Conservation (phyloP, 257 asterid species). For the Solanum pimpinellifolium region DNA sequence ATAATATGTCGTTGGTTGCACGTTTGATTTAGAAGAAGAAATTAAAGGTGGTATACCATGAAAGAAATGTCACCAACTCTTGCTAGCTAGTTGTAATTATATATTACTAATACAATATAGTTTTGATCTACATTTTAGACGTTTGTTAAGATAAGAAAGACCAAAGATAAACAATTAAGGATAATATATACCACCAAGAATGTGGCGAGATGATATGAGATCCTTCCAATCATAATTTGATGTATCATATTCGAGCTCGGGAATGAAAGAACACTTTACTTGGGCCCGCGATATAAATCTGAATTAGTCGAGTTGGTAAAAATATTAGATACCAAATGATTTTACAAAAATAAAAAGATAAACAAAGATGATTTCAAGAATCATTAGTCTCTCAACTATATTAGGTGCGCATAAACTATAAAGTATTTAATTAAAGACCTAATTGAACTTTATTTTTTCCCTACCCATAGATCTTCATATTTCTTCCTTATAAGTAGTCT, state of each 20-base stretch:
- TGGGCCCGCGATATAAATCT: background rate
- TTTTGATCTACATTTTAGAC: background rate
- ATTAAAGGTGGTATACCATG: constrained; percentile 24
- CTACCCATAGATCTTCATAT: too few species aligned
- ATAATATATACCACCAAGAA: background rate
- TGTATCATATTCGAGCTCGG: background rate
- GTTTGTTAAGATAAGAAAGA: background rate
- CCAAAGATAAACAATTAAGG: background rate
- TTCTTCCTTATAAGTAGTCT: background rate
- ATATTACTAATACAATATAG: background rate
- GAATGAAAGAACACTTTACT: background rate
- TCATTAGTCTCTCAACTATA: too few species aligned
- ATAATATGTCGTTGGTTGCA: constrained; percentile 28
- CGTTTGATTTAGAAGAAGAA: constrained; percentile 15
- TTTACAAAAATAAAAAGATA: background rate
- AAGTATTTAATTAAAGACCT: too few species aligned
- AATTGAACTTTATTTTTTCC: too few species aligned
- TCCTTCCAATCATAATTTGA: background rate
- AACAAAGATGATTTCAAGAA: background rate
- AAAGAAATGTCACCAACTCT: background rate
- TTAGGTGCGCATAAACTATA: too few species aligned
- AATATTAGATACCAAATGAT: background rate
- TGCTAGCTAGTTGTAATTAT: background rate
- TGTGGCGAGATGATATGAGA: background rate
- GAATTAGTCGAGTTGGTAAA: background rate